Evolutionary conservation across 2,329 filamentous ascomycete species (phyloP).

Genomic region (Neocatenulostroma microsporum): DNA sequence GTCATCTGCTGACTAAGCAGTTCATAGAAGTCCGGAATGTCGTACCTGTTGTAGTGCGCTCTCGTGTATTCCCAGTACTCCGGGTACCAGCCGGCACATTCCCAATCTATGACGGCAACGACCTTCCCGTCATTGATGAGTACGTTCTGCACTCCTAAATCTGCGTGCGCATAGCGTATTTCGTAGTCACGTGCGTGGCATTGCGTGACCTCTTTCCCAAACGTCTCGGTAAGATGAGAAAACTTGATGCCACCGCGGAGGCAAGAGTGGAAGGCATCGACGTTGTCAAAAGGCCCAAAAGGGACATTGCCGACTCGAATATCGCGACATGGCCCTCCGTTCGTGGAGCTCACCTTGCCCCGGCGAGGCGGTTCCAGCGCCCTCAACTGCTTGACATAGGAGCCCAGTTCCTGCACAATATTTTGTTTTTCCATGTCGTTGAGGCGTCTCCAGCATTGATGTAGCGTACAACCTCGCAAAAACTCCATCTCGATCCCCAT

Average conservation of each 20-base stretch:
- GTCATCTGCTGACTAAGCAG: conserved; percentile 7
- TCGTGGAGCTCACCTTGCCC: conserved; percentile 2
- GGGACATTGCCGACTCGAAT: conserved; percentile 5
- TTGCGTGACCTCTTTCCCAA: neutral
- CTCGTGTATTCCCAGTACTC: conserved; percentile 15
- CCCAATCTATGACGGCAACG: conserved; percentile 15
- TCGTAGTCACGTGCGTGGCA: neutral
- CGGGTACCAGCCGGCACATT: conserved; percentile 14
- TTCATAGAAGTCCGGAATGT: conserved; percentile 9
- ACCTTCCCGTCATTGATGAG: conserved; percentile 28
- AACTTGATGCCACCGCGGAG: conserved; percentile 3
- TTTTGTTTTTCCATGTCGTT: conserved; percentile 1
- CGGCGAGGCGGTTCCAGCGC: neutral
- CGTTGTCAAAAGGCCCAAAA: conserved; percentile 10
- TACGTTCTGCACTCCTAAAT: conserved; percentile 41
- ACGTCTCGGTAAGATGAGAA: neutral
- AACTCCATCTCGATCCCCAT: conserved; percentile 7
- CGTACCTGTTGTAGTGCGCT: conserved; percentile 7
- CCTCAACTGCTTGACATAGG: conserved; percentile 7
- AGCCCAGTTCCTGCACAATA: conserved; percentile 3
- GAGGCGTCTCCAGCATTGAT: conserved; percentile 4
- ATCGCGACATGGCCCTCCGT: conserved; percentile 8
- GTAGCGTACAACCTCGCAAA: conserved; percentile 1
- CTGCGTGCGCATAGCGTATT: conserved; percentile 40
- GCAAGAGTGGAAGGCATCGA: conserved; percentile 6